Conservation (phyloP, 2,329 filamentous ascomycete species). For the Trichoderma pleuroti region DNA sequence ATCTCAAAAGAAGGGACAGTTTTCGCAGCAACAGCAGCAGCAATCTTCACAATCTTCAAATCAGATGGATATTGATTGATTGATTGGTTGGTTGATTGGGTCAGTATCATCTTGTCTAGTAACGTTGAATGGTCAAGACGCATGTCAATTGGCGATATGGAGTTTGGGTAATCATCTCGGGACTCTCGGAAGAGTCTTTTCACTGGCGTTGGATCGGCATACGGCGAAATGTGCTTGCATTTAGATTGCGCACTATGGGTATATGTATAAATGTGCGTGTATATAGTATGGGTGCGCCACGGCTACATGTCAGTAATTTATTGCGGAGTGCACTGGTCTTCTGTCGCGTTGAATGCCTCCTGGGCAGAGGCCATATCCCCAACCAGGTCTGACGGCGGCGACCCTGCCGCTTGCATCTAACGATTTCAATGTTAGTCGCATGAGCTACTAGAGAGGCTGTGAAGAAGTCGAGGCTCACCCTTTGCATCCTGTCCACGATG, state of each 20-base stretch:
- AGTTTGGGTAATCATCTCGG: not conserved
- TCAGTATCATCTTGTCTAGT: conserved; percentile 21
- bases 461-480: conserved; percentile 53
- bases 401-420: conserved; percentile 95
- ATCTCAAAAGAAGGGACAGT: conserved; percentile 33
- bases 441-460: not conserved
- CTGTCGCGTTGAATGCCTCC: conserved; percentile 60
- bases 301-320: conserved; percentile 39
- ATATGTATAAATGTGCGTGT: conserved; percentile 24
- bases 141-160: not conserved
- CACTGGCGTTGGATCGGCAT: conserved; percentile 24
- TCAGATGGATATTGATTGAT: conserved; percentile 47
- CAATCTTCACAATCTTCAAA: conserved; percentile 29
- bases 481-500: conserved; percentile 97
- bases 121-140: not conserved
- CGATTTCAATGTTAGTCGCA: not conserved
- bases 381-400: conserved; percentile 84
- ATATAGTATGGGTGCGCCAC: conserved; percentile 21
- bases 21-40: conserved; percentile 4
- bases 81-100: conserved; percentile 24
- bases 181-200: conserved; percentile 22
- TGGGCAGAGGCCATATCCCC: conserved; percentile 84
- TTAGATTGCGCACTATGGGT: conserved; percentile 24
- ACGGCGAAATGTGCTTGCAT: conserved; percentile 20
- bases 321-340: conserved; percentile 62